phyloP scores from a whole-genome alignment of 2,329 filamentous ascomycete species.

The Exutisphaerella laricina region DNA sequence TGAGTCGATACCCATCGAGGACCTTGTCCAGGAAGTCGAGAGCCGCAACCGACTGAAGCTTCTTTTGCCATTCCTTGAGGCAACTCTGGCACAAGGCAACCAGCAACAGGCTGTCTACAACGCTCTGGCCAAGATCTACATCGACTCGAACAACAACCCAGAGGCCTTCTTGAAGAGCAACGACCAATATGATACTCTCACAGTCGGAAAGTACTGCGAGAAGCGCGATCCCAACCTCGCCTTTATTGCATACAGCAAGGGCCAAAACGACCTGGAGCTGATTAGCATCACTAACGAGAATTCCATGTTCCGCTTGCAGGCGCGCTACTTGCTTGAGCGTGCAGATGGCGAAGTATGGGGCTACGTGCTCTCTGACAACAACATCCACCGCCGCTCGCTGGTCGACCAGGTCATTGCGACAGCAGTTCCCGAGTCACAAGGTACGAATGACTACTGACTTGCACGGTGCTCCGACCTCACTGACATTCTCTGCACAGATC shows the following conservation, averaged over 20 bases:
- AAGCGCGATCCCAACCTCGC: slow-evolving; percentile 95
- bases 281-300: slow-evolving; percentile 99
- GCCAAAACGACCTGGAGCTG: slow-evolving; percentile 93
- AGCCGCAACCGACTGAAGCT: slow-evolving; percentile 92
- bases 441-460: not conserved
- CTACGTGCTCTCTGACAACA: slow-evolving; percentile 93
- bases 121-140: slow-evolving; percentile 97
- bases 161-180: slow-evolving; percentile 98
- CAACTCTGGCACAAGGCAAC: slow-evolving; percentile 81
- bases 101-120: slow-evolving; percentile 97
- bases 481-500: slow-evolving; percentile 75
- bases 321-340: slow-evolving; percentile 86
- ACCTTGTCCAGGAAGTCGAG: slow-evolving; percentile 92
- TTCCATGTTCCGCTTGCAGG: slow-evolving; percentile 99
- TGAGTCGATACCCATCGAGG: slow-evolving; percentile 82
- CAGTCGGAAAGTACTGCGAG: slow-evolving; percentile 96
- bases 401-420: slow-evolving; percentile 96
- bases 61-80: slow-evolving; percentile 90
- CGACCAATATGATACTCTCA: slow-evolving; percentile 87
- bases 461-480: not conserved
- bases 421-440: slow-evolving; percentile 53
- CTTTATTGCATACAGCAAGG: slow-evolving; percentile 92
- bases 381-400: slow-evolving; percentile 86
- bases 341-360: slow-evolving; percentile 87
- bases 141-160: slow-evolving; percentile 96